Percentiles rank a stretch among this genome's conserved stretches.
Conservation (phyloP, 768 basidiomycete species). For the Suillus placidus region DNA sequence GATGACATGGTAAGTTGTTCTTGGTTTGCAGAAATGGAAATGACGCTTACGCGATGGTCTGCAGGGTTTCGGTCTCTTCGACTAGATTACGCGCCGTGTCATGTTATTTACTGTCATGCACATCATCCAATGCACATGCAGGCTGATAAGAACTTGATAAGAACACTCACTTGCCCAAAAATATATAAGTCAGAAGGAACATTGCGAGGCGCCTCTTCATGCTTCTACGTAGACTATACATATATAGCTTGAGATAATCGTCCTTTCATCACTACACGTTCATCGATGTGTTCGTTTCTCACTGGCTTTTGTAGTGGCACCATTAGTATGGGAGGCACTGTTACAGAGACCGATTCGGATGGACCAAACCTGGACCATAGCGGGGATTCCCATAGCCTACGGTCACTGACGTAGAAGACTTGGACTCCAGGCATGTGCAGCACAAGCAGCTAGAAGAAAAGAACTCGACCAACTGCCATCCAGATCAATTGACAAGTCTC, state of each 20-base stretch:
- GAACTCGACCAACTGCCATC: background rate
- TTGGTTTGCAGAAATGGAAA: background rate
- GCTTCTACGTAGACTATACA: background rate
- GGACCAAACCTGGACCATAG: background rate
- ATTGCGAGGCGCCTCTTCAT: background rate
- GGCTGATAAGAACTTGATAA: conserved; percentile 16
- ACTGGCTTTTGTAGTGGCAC: background rate
- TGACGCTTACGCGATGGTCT: conserved; percentile 13
- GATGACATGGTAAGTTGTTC: conserved; percentile 76
- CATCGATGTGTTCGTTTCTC: conserved; percentile 8
- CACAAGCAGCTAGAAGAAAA: background rate
- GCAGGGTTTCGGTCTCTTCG: conserved; percentile 94
- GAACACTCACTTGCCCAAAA: background rate
- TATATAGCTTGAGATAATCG: background rate
- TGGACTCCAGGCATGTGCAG: background rate
- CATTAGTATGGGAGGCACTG: background rate
- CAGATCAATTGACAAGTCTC: background rate
- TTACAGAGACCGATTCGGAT: background rate
- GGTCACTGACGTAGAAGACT: background rate
- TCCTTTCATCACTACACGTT: background rate
- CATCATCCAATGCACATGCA: conserved; percentile 25
- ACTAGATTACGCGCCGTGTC: conserved; percentile 47
- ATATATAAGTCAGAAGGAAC: background rate
- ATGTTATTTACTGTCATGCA: conserved; percentile 21
- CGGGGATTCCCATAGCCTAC: background rate